These are phyloP conservation scores for Monosporozyma aerobia DNA, from an alignment of 805 yeast species.

Conservation along the genomic window DNA sequence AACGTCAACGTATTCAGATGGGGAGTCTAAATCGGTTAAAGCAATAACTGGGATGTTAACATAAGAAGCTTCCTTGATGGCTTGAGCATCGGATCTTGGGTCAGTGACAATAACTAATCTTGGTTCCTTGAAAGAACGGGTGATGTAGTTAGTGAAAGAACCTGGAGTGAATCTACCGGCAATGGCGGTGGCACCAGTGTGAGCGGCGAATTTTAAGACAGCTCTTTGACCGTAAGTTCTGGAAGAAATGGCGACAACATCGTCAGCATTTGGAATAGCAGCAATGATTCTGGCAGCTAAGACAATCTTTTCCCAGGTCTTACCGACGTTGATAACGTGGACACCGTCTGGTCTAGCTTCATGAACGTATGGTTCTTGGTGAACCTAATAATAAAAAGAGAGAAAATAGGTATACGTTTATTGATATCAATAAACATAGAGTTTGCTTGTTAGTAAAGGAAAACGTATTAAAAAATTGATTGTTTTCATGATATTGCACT, in stretches of 20 bases:
- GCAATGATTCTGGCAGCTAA: slow-evolving; percentile 99
- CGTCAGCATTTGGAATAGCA: slow-evolving; percentile 97
- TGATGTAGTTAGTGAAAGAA: slow-evolving; percentile 99
- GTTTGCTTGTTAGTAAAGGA: slow-evolving; percentile 6
- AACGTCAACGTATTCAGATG: slow-evolving; percentile 97
- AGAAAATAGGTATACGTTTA: background rate
- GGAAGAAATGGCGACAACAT: slow-evolving; percentile 97
- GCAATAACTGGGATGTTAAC: slow-evolving; percentile 99
- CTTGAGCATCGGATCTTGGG: slow-evolving; percentile 99
- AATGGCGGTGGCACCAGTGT: slow-evolving; percentile 99
- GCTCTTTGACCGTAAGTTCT: slow-evolving; percentile 99
- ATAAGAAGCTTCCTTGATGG: slow-evolving; percentile 99
- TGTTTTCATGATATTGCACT: too few relatives aligned
- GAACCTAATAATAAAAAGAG: slow-evolving; percentile 9
- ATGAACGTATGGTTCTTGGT: slow-evolving; percentile 56
- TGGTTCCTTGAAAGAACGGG: slow-evolving; percentile 99
- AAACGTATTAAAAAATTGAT: too few relatives aligned
- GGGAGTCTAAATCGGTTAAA: slow-evolving; percentile 96
- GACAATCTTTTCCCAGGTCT: slow-evolving; percentile 99
- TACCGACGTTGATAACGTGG: slow-evolving; percentile 94
- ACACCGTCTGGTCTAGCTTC: slow-evolving; percentile 99
- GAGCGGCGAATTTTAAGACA: slow-evolving; percentile 97
- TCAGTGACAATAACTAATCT: slow-evolving; percentile 98
- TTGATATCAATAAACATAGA: background rate
- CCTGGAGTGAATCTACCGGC: slow-evolving; percentile 99